Evolutionary conservation across 2,329 filamentous ascomycete species (phyloP), one percentile per base, ranked within the genome.

Genomic region (Chaetomium sp.): DNA sequence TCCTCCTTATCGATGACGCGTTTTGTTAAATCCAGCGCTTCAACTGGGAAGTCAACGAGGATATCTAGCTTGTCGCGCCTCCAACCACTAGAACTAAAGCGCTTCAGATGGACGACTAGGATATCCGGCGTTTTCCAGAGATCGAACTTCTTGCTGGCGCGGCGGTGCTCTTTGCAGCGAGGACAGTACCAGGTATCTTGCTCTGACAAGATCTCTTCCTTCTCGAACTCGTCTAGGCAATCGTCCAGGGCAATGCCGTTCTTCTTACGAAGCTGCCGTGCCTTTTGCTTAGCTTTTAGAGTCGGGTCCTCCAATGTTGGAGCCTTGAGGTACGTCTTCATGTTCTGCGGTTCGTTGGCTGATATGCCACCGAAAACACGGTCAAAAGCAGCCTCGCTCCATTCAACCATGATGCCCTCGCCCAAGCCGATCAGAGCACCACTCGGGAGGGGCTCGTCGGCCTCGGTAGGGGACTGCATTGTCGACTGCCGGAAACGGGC

Each of bases 111-210:
- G 67, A 97, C 90, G 51, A 98, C 90, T 19, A 99, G 84, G 67
- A 98, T 96, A 75, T 99, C 95, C 0, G 95, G 95, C 2, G 91
- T 90, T 74, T 94, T 97, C 95, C 95, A 99, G 21, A 99, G 85
- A 74, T 98, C 93, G 60, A 99, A 92, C 73, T 95, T 97, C 81
- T 99, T 99, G 78, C 90, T 93, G 23, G 95, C 95, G 66, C 92
- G 89, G 19, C 92, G 88, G 72, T 96, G 90, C 72, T 97, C 92
- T 76, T 98, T 98, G 83, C 95, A 99, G 33, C 92, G 87, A 63
- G 92, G 94, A 74, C 95, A 99, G 75, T 96, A 98, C 95, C 95
- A 99, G 66, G 92, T 94, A 75, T 99, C 96, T 74, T 96, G 91
- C 75, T 97, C 92, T 0, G 94, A 97, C 4, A 99, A 81, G 16